Percentiles rank a stretch among this genome's conserved stretches.
Conservation (phyloP, 2,329 filamentous ascomycete genomes). For the Pleomassaria siparia region DNA sequence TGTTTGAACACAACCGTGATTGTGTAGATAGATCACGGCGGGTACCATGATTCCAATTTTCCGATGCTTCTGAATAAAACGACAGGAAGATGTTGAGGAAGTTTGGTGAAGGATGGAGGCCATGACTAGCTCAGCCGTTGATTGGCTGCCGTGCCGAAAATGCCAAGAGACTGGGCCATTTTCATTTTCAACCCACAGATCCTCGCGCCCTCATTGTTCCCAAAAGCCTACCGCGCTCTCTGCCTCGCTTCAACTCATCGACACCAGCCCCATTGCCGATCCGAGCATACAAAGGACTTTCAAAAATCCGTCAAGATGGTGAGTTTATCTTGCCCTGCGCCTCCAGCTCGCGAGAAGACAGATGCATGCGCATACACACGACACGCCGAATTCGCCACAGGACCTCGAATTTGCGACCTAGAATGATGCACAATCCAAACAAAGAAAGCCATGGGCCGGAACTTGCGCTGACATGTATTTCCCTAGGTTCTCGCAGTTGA, state of each 20-base stretch:
- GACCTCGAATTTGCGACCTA: slow-evolving; percentile 25
- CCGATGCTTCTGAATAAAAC: too few species aligned
- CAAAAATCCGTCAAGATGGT: slow-evolving; percentile 44
- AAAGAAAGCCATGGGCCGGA: too few species aligned
- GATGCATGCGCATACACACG: slow-evolving; percentile 32
- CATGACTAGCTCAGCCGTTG: background rate
- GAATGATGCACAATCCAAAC: too few species aligned
- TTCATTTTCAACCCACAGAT: slow-evolving; percentile 1
- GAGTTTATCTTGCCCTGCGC: slow-evolving; percentile 25
- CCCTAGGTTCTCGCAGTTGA: slow-evolving; percentile 98
- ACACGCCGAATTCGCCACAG: slow-evolving; percentile 33
- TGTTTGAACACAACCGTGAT: too few species aligned
- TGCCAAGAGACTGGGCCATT: background rate
- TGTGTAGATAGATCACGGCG: too few species aligned
- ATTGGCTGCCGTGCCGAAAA: background rate
- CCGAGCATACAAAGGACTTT: slow-evolving; percentile 30
- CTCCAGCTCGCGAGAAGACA: slow-evolving; percentile 4
- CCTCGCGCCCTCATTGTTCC: background rate
- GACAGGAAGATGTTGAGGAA: background rate
- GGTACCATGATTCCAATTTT: too few species aligned
- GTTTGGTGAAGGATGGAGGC: background rate
- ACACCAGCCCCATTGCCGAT: slow-evolving; percentile 32
- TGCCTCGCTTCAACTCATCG: slow-evolving; percentile 38
- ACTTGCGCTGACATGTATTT: slow-evolving; percentile 21
- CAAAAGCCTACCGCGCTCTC: slow-evolving; percentile 33